Evolutionary conservation across 2,329 filamentous ascomycete genomes (phyloP).

Genomic region (Cladorrhinum sp.): DNA sequence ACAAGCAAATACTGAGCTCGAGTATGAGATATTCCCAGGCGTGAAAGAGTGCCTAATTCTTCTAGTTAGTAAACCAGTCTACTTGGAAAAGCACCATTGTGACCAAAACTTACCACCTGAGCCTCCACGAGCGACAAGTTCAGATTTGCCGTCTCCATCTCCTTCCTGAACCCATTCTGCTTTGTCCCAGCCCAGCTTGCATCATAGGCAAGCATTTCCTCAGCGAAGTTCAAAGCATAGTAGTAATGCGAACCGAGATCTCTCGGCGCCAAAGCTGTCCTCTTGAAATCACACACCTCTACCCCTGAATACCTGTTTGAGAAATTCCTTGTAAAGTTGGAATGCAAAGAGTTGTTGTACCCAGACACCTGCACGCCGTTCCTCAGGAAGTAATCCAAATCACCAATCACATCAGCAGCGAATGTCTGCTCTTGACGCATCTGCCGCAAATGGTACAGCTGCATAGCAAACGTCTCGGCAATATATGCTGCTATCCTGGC

Average conservation of each 20-base stretch:
- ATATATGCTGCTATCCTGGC: slow-evolving; percentile 76
- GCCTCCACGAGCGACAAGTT: slow-evolving; percentile 92
- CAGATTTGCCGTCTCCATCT: slow-evolving; percentile 82
- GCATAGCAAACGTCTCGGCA: slow-evolving; percentile 85
- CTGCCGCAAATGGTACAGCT: slow-evolving; percentile 82
- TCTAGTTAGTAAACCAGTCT: background rate
- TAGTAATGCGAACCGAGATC: slow-evolving; percentile 75
- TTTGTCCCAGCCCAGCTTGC: slow-evolving; percentile 69
- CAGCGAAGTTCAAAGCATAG: slow-evolving; percentile 75
- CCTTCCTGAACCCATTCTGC: slow-evolving; percentile 72
- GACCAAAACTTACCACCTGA: slow-evolving; percentile 64
- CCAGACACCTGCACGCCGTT: slow-evolving; percentile 74
- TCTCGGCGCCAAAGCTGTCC: slow-evolving; percentile 63
- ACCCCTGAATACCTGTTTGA: slow-evolving; percentile 71
- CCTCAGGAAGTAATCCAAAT: slow-evolving; percentile 75
- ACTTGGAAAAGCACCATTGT: background rate
- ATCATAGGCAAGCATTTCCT: slow-evolving; percentile 73
- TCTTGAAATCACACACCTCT: slow-evolving; percentile 74
- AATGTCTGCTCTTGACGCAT: slow-evolving; percentile 63
- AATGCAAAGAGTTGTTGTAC: slow-evolving; percentile 85
- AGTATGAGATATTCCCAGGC: slow-evolving; percentile 87
- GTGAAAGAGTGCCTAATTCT: slow-evolving; percentile 67
- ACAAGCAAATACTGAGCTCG: slow-evolving; percentile 70
- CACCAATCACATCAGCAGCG: slow-evolving; percentile 67
- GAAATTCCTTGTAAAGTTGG: slow-evolving; percentile 82